Evolutionary conservation across 306 rosid species (phyloP).

Genomic region (Comarum palustre): DNA sequence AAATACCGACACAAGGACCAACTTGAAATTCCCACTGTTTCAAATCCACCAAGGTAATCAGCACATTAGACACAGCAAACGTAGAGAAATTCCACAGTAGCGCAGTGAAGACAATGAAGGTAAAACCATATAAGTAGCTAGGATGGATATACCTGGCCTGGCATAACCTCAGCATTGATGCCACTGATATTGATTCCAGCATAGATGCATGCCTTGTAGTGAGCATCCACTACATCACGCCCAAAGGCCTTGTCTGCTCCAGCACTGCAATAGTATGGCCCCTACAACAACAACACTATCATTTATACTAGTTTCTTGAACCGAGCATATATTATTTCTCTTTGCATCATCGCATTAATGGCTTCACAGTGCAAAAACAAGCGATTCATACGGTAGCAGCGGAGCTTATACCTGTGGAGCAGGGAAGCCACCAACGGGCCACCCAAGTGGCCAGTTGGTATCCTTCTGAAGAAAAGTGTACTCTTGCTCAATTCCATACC

Average conservation of each 20-base stretch:
- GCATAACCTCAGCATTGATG: constrained; percentile 57
- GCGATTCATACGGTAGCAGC: not conserved
- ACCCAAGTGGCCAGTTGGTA: constrained; percentile 42
- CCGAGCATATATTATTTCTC: not conserved
- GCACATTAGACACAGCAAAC: not conserved
- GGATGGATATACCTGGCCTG: constrained; percentile 39
- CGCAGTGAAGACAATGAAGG: not conserved
- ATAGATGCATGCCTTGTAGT: constrained; percentile 55
- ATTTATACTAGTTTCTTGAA: not conserved
- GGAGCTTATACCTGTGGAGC: constrained; percentile 45
- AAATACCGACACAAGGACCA: constrained; percentile 48
- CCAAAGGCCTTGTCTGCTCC: constrained; percentile 58
- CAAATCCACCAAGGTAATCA: not conserved
- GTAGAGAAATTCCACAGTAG: not conserved
- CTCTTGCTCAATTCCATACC: constrained; percentile 62
- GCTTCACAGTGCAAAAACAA: not conserved
- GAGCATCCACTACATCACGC: constrained; percentile 51
- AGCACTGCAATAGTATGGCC: constrained; percentile 50
- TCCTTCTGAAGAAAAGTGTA: constrained; percentile 58
- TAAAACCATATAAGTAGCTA: no score
- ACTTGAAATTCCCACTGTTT: constrained; percentile 62
- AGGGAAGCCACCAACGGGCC: constrained; percentile 55
- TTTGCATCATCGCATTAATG: no score
- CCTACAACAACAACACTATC: constrained; percentile 23
- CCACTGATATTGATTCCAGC: constrained; percentile 57